A percentile compares a stretch with the other conserved stretches of the same genome.
Evolutionary conservation across 805 yeast genomes (phyloP).

Genomic region (Scheffersomyces lignosus): DNA sequence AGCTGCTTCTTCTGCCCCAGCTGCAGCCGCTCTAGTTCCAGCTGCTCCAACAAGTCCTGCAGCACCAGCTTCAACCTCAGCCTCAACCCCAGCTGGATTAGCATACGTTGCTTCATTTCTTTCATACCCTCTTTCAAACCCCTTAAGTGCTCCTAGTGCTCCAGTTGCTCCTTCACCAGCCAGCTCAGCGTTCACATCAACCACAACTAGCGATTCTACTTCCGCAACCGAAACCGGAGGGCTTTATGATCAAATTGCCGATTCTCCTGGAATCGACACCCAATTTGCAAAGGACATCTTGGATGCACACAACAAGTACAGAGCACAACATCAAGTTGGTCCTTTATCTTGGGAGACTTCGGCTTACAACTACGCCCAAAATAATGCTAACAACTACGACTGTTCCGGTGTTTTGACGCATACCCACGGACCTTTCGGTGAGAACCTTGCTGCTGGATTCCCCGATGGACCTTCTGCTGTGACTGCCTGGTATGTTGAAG

Average conservation of each 20-base stretch:
- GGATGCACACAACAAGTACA: conserved; percentile 33
- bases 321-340: conserved; percentile 30
- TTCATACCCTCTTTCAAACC: neutral
- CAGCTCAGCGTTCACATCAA: conserved; percentile 5
- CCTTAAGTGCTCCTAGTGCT: neutral
- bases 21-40: no score
- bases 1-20: conserved; percentile 2
- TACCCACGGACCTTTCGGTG: conserved; percentile 37
- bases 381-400: conserved; percentile 35
- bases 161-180: conserved; percentile 4
- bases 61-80: conserved; percentile 1
- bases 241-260: conserved; percentile 15
- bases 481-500: conserved; percentile 38
- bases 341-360: conserved; percentile 30
- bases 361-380: conserved; percentile 34
- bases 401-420: conserved; percentile 39
- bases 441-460: conserved; percentile 39
- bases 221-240: conserved; percentile 10
- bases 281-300: conserved; percentile 30
- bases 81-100: conserved; percentile 1
- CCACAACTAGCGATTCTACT: conserved; percentile 6
- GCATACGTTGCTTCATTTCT: conserved; percentile 1
- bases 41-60: no score
- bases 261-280: conserved; percentile 23
- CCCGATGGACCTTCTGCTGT: conserved; percentile 28